phyloP scores from a whole-genome alignment of 371 early-diverging fungal species.

The Mucor velutinosus region DNA sequence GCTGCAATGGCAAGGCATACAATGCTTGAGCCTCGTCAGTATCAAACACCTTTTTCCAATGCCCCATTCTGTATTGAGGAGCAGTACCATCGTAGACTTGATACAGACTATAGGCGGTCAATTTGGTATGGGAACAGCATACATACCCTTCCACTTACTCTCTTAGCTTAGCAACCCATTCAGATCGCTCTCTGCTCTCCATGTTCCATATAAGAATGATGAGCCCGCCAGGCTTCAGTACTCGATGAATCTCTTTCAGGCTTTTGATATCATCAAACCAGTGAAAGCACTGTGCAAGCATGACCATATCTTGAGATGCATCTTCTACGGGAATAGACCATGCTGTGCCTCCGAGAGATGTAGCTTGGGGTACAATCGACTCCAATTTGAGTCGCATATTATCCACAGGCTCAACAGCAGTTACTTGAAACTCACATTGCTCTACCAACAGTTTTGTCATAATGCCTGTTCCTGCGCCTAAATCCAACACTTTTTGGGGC shows the following conservation, averaged over 20 bases:
- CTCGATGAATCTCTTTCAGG: slow-evolving; percentile 51
- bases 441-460: slow-evolving; percentile 38
- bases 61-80: slow-evolving; percentile 43
- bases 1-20: slow-evolving; percentile 28
- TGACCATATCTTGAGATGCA: slow-evolving; percentile 45
- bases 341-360: slow-evolving; percentile 43
- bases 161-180: slow-evolving; percentile 43
- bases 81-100: slow-evolving; percentile 32
- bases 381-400: slow-evolving; percentile 45
- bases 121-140: background rate
- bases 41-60: slow-evolving; percentile 41
- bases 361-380: slow-evolving; percentile 24
- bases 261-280: slow-evolving; percentile 57
- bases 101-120: slow-evolving; percentile 20
- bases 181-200: slow-evolving; percentile 39
- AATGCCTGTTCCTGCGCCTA: slow-evolving; percentile 55
- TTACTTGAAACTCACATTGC: slow-evolving; percentile 23
- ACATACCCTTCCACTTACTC: slow-evolving; percentile 17
- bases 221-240: slow-evolving; percentile 47
- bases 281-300: slow-evolving; percentile 61
- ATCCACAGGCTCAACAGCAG: slow-evolving; percentile 54
- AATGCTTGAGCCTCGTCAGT: slow-evolving; percentile 27
- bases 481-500: slow-evolving; percentile 29
- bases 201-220: slow-evolving; percentile 55
- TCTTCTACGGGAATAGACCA: slow-evolving; percentile 44